phyloP scores from a whole-genome alignment of 1,284 basidiomycete genomes.

The Papiliotrema terrestris region DNA sequence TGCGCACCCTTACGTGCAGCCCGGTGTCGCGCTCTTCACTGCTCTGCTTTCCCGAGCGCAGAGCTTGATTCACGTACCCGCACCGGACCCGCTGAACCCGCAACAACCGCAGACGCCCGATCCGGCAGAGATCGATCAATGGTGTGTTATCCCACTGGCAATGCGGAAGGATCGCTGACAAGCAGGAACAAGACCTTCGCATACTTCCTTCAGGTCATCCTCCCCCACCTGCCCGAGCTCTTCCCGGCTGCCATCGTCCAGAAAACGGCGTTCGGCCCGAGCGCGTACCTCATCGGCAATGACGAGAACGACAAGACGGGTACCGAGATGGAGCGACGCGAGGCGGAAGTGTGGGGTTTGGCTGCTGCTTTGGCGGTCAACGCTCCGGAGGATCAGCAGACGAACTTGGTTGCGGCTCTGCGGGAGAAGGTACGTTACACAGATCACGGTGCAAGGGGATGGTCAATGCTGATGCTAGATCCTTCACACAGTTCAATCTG shows the following conservation, averaged over 20 bases:
- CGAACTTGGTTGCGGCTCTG: constrained; percentile 75
- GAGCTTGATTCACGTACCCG: constrained; percentile 72
- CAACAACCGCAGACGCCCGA: constrained; percentile 51
- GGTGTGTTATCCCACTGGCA: constrained; percentile 56
- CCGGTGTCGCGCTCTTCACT: constrained; percentile 88
- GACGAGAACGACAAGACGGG: constrained; percentile 64
- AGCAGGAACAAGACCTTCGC: constrained; percentile 76
- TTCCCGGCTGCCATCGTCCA: constrained; percentile 85
- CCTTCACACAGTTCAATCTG: constrained; percentile 46
- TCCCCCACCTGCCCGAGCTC: constrained; percentile 68
- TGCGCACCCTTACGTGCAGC: constrained; percentile 53
- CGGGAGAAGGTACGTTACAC: constrained; percentile 73
- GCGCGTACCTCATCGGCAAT: constrained; percentile 46
- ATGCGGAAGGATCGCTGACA: not conserved
- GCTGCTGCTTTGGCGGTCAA: constrained; percentile 74
- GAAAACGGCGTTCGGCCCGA: constrained; percentile 55
- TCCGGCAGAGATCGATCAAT: constrained; percentile 74
- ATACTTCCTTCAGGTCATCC: constrained; percentile 73
- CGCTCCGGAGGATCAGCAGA: constrained; percentile 74
- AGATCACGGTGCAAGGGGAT: not conserved
- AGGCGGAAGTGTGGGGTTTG: constrained; percentile 49
- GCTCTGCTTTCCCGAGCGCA: constrained; percentile 89
- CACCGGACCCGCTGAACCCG: constrained; percentile 53
- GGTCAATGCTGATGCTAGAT: constrained; percentile 25
- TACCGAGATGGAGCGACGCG: constrained; percentile 46